Evolutionary conservation across 495 filamentous ascomycete species (phyloP), one percentile per base, ranked within the genome.

Genomic region (Neurospora africana): DNA sequence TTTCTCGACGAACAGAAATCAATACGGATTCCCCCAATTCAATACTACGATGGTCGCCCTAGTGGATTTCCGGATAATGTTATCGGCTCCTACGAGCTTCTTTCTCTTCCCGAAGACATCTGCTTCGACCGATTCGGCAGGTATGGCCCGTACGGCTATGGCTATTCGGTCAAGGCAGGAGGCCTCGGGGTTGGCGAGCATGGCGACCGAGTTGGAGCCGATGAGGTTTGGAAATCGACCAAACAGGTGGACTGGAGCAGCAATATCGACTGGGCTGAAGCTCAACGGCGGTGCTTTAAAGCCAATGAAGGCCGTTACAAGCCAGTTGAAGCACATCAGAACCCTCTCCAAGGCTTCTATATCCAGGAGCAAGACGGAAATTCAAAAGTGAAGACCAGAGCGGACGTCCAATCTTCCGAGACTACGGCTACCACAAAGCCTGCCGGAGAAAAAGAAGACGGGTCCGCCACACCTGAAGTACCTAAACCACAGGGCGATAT

Each of bases 91-190:
- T 91, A 97, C 78, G 87, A 90, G 5, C 82, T 96, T 58, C 79
- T 98, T 6, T 93, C 90, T 0, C 84, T 97, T 36, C 89, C 89
- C 37, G 89, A 97, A 72, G 92, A 97, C 78, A 86, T 98, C 69
- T 99, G 95, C 83, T 98, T 97, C 81, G 95, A 99, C 70, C 87
- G 95, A 3, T 96, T 91, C 80, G 95, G 96, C 11, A 86, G 92
- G 71, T 86, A 95, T 35, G 96, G 93, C 0, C 90, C 94, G 0
- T 99, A 99, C 75, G 95, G 95, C 0, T 88, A 91, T 69, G 95
- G 95, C 19, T 98, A 98, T 76, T 90, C 87, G 27, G 80, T 84
- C 21, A 86, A 86, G 73, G 88, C 86, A 77, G 95, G 95, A 10
- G 95, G 95, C 10, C 87, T 89, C 21, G 95, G 94, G 1, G 76